phyloP scores from a whole-genome alignment of 176 grass and related monocot species.

The Oryza officinalis region DNA sequence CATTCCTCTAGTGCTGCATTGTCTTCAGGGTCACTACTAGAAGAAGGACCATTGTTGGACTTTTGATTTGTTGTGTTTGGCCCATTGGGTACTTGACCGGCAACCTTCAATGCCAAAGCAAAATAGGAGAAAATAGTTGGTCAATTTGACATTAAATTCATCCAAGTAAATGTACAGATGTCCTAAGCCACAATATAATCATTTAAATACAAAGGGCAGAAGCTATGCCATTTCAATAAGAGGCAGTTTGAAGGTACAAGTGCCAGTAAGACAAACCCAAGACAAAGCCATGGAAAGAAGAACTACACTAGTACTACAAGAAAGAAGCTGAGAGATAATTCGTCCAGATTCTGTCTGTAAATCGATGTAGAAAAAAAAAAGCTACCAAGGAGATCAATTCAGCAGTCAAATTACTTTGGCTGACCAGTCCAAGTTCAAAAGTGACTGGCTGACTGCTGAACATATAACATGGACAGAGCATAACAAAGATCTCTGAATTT shows the following conservation, averaged over 20 bases:
- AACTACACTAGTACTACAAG: not conserved
- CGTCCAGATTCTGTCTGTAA: not conserved
- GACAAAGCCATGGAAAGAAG: not conserved
- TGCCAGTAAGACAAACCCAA: not conserved
- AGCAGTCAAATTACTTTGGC: slow-evolving; percentile 11
- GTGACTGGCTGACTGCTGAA: not conserved
- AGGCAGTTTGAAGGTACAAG: too few relatives aligned
- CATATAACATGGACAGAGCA: not conserved
- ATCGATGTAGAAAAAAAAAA: not conserved
- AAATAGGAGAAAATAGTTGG: slow-evolving; percentile 29
- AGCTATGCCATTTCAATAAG: not conserved
- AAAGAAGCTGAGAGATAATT: not conserved
- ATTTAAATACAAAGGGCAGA: not conserved
- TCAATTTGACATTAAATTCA: not conserved
- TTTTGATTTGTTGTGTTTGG: slow-evolving; percentile 53
- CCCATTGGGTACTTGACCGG: slow-evolving; percentile 47
- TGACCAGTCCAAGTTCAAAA: slow-evolving; percentile 23
- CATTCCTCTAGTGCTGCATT: slow-evolving; percentile 61
- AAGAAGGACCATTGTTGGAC: slow-evolving; percentile 49
- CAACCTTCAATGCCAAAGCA: slow-evolving; percentile 31
- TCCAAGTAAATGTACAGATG: not conserved
- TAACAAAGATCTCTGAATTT: not conserved
- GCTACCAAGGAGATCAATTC: not conserved
- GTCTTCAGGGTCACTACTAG: slow-evolving; percentile 59
- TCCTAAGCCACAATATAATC: not conserved